A percentile compares a stretch with the other conserved stretches of the same genome.
These are phyloP conservation scores for Ophiosphaerella korrae DNA, from an alignment of 2,329 filamentous ascomycete genomes.

Conservation along the genomic window DNA sequence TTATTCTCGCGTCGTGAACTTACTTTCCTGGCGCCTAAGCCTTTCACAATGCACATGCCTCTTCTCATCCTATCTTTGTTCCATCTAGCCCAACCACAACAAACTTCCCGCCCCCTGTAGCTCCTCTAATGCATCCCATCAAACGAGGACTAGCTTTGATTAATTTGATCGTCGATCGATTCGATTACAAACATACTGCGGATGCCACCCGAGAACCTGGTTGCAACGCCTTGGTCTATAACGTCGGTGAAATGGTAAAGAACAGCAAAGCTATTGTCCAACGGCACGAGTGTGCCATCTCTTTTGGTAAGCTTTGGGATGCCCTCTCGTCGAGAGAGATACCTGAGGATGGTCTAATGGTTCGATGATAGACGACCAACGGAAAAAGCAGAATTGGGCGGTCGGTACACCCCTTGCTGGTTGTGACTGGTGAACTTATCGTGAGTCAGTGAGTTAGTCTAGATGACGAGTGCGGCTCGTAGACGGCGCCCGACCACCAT, in stretches of 20 bases:
- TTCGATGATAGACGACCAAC: constrained; percentile 58
- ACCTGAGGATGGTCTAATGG: constrained; percentile 57
- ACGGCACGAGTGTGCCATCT: constrained; percentile 54
- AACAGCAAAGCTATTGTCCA: constrained; percentile 56
- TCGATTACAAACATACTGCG: constrained; percentile 54
- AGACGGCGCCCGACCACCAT: constrained; percentile 74
- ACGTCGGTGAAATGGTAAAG: constrained; percentile 59
- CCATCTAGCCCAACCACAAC: too few relatives aligned
- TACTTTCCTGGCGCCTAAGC: too few relatives aligned
- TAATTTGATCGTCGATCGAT: too few relatives aligned
- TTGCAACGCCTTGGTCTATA: constrained; percentile 58
- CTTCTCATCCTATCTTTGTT: too few relatives aligned
- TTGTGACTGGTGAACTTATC: constrained; percentile 51
- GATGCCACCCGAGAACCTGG: constrained; percentile 61
- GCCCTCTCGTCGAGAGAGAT: constrained; percentile 60
- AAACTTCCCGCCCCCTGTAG: too few relatives aligned
- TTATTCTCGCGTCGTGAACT: too few relatives aligned
- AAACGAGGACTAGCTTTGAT: too few relatives aligned
- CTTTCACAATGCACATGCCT: too few relatives aligned
- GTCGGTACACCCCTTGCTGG: constrained; percentile 44
- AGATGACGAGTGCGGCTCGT: constrained; percentile 57
- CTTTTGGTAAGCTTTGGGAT: constrained; percentile 57
- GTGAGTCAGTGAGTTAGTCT: constrained; percentile 61
- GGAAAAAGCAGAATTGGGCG: constrained; percentile 50
- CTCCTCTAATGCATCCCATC: too few relatives aligned